Base-by-base conservation (phyloP, 148 eudicot species). In the Camellia japonica region DNA sequence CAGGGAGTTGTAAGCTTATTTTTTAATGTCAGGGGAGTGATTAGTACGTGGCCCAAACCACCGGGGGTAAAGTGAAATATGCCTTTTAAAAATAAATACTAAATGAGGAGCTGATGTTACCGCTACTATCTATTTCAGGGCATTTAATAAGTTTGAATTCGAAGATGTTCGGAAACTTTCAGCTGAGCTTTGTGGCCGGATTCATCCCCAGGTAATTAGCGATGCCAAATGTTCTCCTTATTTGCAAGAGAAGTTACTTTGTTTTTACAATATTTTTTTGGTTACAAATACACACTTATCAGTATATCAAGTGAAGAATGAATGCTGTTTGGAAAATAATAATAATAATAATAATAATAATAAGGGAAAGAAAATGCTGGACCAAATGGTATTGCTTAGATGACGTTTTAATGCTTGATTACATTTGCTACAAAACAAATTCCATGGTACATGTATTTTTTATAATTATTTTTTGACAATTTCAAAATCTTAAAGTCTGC, bases 181-280 rank as follows among this genome's bases (percentile, higher is more conserved):
- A 60, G 95, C 98, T 73, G 98, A 93, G 84, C 98, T 92, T 15
- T 92, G 90, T 83, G 98, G 98, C 72, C 87, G 93, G 80, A 87
- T 92, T 81, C 96, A 92, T 80, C 94, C 94, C 49, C 69, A 89
- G 81, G 97, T 91, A 90, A 71, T 82, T 71, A 8, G n/a, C 30
- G 46, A 41, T 65, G 52, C 41, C n/a, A 47, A 51, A 44, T 12
- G 9, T 76, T 63, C 66, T 44, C 47, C 23, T 20, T 49, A n/a
- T 30, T 7, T 51, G n/a, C n/a, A 46, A 11, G 3, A 11, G 3
- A 15, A 64, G 16, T 19, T 44, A 6, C 51, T 41, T 1, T 18
- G 15, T 15, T 77, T 2, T 8, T 23, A 61, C 1, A 6, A 12
- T 23, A 61, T 77, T 15, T 61, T 11, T 60, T 60, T 10, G 44